Conservation (phyloP, 2,329 filamentous ascomycete species). For the Pezicula neosporulosa region DNA sequence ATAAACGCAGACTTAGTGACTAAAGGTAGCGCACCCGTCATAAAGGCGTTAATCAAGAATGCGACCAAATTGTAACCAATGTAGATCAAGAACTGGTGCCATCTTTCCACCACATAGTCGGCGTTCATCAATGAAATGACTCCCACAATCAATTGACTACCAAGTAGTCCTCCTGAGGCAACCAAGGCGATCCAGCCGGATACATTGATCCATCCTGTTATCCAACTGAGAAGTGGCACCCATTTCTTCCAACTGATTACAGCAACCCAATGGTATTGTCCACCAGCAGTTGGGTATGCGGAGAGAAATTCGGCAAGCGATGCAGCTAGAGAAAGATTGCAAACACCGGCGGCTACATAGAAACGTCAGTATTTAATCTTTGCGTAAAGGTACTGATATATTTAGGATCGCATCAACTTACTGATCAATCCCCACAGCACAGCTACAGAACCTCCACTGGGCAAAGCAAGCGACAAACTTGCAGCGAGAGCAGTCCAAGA, state of each 20-base stretch:
- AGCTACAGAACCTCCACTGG: conserved; percentile 66
- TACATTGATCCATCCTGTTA: conserved; percentile 45
- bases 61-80: conserved; percentile 45
- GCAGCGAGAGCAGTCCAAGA: conserved; percentile 53
- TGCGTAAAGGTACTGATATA: conserved; percentile 36
- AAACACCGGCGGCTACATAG: conserved; percentile 44
- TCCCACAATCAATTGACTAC: conserved; percentile 50
- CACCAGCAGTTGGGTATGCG: conserved; percentile 51
- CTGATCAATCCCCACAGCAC: conserved; percentile 69
- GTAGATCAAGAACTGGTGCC: conserved; percentile 51
- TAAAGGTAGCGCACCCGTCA: conserved; percentile 44
- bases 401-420: conserved; percentile 30
- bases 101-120: conserved; percentile 45
- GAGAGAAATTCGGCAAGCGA: conserved; percentile 56
- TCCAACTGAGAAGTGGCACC: conserved; percentile 38
- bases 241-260: conserved; percentile 46
- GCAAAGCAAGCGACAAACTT: conserved; percentile 48
- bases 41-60: conserved; percentile 43
- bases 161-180: conserved; percentile 48
- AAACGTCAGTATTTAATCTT: conserved; percentile 37
- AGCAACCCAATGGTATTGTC: conserved; percentile 57
- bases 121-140: conserved; percentile 48
- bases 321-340: conserved; percentile 50
- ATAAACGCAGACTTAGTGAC: conserved; percentile 45
- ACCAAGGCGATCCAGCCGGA: conserved; percentile 42